These are phyloP conservation scores for Thermothielavioides terrestris DNA, from an alignment of 495 filamentous ascomycete genomes.

Conservation along the genomic window DNA sequence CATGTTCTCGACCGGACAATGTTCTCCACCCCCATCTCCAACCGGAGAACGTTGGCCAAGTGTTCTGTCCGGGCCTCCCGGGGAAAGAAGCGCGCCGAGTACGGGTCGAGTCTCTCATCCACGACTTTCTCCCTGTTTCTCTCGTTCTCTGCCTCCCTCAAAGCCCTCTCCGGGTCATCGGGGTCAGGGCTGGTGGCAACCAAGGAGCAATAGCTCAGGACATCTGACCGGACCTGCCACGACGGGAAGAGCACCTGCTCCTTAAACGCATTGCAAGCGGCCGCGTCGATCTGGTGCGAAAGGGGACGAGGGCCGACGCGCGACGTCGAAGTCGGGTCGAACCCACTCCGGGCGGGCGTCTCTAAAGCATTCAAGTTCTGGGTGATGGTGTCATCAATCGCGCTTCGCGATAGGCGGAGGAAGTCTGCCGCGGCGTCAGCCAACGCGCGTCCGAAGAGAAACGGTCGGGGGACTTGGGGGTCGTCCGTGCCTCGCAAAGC, in stretches of 20 bases:
- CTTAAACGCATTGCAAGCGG: conserved; percentile 63
- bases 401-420: conserved; percentile 73
- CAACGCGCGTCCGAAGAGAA: background rate
- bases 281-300: conserved; percentile 46
- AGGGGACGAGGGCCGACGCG: conserved; percentile 43
- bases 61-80: conserved; percentile 76
- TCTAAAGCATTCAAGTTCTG: conserved; percentile 89
- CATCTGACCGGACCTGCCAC: conserved; percentile 79
- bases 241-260: conserved; percentile 74
- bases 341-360: conserved; percentile 61
- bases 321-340: conserved; percentile 72
- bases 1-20: conserved; percentile 81
- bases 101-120: conserved; percentile 87
- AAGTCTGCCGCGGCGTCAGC: conserved; percentile 57
- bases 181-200: conserved; percentile 86
- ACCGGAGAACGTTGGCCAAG: conserved; percentile 66
- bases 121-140: conserved; percentile 67
- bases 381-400: conserved; percentile 86
- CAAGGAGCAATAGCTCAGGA: conserved; percentile 79
- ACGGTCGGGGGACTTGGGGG: background rate
- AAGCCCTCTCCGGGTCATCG: conserved; percentile 69
- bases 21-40: conserved; percentile 77
- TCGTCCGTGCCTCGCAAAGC: conserved; percentile 61
- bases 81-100: conserved; percentile 77
- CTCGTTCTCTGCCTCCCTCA: conserved; percentile 61